Conservation (phyloP, 176 grass and related monocot genomes). For the Zoysia japonica region DNA sequence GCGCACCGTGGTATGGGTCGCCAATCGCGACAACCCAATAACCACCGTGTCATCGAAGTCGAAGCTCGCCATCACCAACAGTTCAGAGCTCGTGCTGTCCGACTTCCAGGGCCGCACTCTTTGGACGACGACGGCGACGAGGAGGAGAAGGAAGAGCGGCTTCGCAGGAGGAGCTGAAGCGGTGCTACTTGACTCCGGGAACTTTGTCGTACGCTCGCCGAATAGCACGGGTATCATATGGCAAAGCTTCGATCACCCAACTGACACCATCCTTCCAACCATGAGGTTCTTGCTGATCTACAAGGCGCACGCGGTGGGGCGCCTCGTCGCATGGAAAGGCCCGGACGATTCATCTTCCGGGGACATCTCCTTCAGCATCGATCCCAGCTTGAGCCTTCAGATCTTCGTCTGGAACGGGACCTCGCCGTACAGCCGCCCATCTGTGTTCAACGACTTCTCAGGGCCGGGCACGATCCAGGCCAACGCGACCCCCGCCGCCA, state of each 20-base stretch:
- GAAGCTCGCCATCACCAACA: constrained; percentile 7
- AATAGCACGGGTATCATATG: constrained; percentile 13
- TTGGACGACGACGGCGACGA: not conserved
- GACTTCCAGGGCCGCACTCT: not conserved
- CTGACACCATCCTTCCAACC: constrained; percentile 26
- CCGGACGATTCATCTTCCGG: constrained; percentile 36
- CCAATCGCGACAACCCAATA: constrained; percentile 48
- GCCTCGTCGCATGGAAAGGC: constrained; percentile 34
- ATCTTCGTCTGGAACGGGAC: constrained; percentile 18
- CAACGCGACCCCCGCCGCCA: too few species aligned
- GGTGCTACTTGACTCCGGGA: constrained; percentile 1
- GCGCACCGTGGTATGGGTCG: constrained; percentile 31
- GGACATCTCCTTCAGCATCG: constrained; percentile 8
- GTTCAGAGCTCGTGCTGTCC: not conserved
- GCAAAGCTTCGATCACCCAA: constrained; percentile 49
- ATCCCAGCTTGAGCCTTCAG: constrained; percentile 3
- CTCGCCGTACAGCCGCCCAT: not conserved
- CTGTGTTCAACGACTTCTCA: not conserved
- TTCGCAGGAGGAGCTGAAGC: not conserved
- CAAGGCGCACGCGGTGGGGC: not conserved
- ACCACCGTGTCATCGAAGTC: not conserved
- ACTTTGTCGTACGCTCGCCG: constrained; percentile 28
- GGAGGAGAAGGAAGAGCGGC: not conserved
- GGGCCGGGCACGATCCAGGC: not conserved
- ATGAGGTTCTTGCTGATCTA: constrained; percentile 27